phyloP scores from a whole-genome alignment of 768 basidiomycete genomes.

The Leccinum variicolor region DNA sequence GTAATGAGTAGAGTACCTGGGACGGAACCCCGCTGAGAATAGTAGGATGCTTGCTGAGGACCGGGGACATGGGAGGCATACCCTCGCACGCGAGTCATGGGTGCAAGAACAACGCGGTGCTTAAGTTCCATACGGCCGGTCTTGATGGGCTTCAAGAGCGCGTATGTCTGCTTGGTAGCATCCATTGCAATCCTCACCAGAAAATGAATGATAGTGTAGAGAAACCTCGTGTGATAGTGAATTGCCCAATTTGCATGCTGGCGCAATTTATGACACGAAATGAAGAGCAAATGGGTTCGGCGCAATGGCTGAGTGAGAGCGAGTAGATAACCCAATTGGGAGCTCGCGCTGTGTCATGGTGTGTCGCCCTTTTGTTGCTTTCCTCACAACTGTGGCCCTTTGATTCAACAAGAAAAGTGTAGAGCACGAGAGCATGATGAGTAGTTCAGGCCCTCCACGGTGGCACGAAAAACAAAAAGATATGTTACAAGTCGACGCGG shows the following conservation, averaged over 20 bases:
- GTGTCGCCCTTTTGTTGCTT: not conserved
- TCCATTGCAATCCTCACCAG: constrained; percentile 1
- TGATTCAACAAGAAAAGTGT: not conserved
- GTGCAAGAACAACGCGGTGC: constrained; percentile 55
- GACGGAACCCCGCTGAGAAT: constrained; percentile 42
- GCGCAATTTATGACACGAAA: not conserved
- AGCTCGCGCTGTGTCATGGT: not conserved
- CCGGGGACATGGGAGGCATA: constrained; percentile 34
- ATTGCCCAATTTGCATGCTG: not conserved
- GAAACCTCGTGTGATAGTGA: not conserved
- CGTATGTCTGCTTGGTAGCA: not conserved
- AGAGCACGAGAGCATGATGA: not conserved
- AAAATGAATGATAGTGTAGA: not conserved
- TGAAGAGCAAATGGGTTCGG: not conserved
- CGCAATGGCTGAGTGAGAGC: not conserved
- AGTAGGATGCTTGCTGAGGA: constrained; percentile 42
- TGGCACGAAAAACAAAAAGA: not conserved
- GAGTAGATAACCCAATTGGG: not conserved
- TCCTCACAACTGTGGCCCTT: not conserved
- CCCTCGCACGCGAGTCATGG: constrained; percentile 46
- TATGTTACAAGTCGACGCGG: not conserved
- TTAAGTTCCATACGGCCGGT: constrained; percentile 40
- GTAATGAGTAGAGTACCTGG: constrained; percentile 56
- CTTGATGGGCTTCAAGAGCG: constrained; percentile 45
- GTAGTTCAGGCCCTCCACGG: too few relatives aligned